Base-by-base conservation (phyloP, 2,329 filamentous ascomycete genomes). In the Sarocladium brachiariae region DNA sequence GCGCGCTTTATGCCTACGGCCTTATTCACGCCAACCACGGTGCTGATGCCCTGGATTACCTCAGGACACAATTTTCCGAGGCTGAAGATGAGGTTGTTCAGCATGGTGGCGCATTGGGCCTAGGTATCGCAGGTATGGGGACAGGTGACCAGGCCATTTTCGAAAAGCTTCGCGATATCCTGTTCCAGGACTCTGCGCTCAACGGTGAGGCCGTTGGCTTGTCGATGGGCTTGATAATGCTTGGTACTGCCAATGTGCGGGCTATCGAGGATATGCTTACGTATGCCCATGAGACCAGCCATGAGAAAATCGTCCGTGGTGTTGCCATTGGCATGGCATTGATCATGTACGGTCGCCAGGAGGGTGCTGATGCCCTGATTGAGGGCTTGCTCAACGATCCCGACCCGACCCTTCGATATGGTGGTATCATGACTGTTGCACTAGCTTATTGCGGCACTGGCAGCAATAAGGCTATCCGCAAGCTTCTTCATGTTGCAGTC, bases 391-490 rank as follows among this genome's bases (percentile, higher is more conserved):
- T 99, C 31, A 90, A 89, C 56, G 93, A 99, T 59, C 88, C 93
- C 1, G 92, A 99, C 64, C 89, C 93, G 58, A 92, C 89, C 7
- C 77, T 99, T 54, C 84, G 93, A 58, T 99, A 99, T 59, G 93
- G 93, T 65, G 93, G 93, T 74, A 96, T 99, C 67, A 89, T 99
- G 83, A 96, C 93, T n/a, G 89, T 99, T 52, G 93, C 93, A 49
- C 77, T 99, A 65, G 93, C 93, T 16, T 99, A 99, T 73, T 96
- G 92, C 64, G 93, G 93, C 52, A 96, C 89, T 35, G 89, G 92
- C 57, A 96, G 91, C 79, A 99, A 99, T 77, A 97, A 97, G 76
- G 93, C 95, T 21, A 93, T 99, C 48, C 86, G 95, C 50, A 95
- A 93, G 70, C 78, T 99, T 25, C 82, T 99, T 10, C 93, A 99